Evolutionary conservation across 179 eudicot species (phyloP).

Genomic region (Carnegiea gigantea): DNA sequence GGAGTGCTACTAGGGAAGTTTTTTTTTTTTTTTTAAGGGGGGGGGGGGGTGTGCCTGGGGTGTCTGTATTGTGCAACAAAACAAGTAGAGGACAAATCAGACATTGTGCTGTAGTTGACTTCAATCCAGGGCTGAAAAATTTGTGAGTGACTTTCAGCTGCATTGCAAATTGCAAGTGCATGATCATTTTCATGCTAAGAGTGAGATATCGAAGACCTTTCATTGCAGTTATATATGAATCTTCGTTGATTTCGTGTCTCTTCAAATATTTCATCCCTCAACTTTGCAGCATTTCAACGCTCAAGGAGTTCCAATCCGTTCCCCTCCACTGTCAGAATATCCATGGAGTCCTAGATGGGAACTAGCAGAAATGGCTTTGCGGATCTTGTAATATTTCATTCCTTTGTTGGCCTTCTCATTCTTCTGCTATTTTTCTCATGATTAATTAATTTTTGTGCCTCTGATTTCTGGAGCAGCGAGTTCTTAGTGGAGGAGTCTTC

Average conservation of each 20-base stretch:
- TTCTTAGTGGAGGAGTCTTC: constrained; percentile 71
- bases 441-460: constrained; percentile 4
- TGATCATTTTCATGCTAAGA: not conserved
- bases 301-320: constrained; percentile 57
- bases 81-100: too few species aligned
- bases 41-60: too few species aligned
- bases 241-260: not conserved
- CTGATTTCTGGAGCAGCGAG: constrained; percentile 47
- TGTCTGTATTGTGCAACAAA: too few species aligned
- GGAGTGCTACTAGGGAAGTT: too few species aligned
- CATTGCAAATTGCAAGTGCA: not conserved
- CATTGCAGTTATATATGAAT: not conserved
- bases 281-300: constrained; percentile 56
- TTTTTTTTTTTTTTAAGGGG: too few species aligned
- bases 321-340: constrained; percentile 50
- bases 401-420: not conserved
- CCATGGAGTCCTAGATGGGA: constrained; percentile 99
- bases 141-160: not conserved
- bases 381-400: constrained; percentile 60
- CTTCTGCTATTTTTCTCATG: constrained; percentile 11
- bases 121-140: not conserved
- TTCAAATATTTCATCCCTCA: not conserved
- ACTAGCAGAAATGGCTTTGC: constrained; percentile 63
- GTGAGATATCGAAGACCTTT: not conserved
- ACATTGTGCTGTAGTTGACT: not conserved